These are phyloP conservation scores for Beauveria caledonica DNA, from an alignment of 2,329 filamentous ascomycete genomes.

Conservation along the genomic window DNA sequence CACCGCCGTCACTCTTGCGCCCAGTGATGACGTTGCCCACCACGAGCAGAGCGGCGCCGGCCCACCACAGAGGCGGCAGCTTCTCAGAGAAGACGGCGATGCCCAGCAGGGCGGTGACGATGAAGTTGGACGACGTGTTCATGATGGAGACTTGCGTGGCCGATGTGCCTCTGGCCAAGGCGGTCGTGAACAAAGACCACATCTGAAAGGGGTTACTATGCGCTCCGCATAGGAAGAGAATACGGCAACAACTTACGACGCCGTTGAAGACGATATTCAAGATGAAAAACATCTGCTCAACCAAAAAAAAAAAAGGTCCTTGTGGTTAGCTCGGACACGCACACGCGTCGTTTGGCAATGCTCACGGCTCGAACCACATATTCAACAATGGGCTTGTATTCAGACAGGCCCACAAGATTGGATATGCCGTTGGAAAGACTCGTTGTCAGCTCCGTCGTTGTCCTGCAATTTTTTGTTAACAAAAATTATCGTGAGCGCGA, in stretches of 20 bases:
- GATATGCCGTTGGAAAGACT: constrained; percentile 39
- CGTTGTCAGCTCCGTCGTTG: constrained; percentile 47
- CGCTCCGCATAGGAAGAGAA: not conserved
- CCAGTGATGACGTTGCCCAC: constrained; percentile 74
- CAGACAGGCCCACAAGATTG: constrained; percentile 33
- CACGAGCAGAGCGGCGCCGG: constrained; percentile 63
- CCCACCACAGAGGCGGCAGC: constrained; percentile 68
- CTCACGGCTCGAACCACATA: constrained; percentile 41
- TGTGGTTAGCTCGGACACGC: not conserved
- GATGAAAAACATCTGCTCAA: constrained; percentile 57
- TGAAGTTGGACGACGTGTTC: constrained; percentile 76
- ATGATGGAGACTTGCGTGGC: constrained; percentile 75
- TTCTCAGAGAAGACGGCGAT: constrained; percentile 62
- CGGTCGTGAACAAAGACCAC: constrained; percentile 77
- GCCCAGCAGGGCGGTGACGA: constrained; percentile 67
- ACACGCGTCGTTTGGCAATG: not conserved
- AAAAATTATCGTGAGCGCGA: too few species aligned
- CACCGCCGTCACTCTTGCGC: constrained; percentile 49
- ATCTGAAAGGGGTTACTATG: constrained; percentile 37
- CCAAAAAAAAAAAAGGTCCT: not conserved
- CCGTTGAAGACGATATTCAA: constrained; percentile 70
- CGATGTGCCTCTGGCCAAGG: constrained; percentile 63
- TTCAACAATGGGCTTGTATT: constrained; percentile 37
- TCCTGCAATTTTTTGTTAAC: constrained; percentile 29
- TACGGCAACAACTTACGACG: constrained; percentile 38